Base-by-base conservation (phyloP, 495 filamentous ascomycete species). In the Cryomyces antarcticus region DNA sequence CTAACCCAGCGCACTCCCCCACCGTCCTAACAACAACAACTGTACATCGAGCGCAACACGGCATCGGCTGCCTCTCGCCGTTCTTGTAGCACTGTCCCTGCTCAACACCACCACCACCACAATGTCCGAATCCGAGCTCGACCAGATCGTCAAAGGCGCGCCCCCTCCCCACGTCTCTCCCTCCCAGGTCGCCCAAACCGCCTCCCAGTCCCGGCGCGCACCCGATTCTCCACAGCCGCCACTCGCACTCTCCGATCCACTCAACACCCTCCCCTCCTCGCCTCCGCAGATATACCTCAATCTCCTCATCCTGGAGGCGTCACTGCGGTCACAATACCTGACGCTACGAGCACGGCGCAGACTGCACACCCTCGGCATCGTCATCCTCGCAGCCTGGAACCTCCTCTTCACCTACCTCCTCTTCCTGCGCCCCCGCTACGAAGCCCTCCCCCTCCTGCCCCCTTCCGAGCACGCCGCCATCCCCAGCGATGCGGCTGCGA, bases 231-330 rank as follows among this genome's bases (percentile, higher is more conserved):
- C 41, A 52, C 55, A 45, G 12, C 41, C 49, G 4, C 47, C 43
- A 37, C 5, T 55, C 62, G 60, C 70, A 58, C 46, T 70, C 60
- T 54, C 63, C 51, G 81, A 94, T 58, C 87, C 87, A 34, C 67
- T 85, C 39, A 77, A 78, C 44, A 72, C 76, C 35, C 73, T 92
- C 29, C 88, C 89, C 7, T 88, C 80, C 47, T 84, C 87, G 29
- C 88, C 81, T 56, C 83, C 73, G n/a, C 92, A 95, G 63, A 94
- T 96, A 53, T 99, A 96, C 64, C 72, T 96, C 51, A 99, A 99
- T 58, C 80, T 99, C 33, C 68, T 99, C 41, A 88, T 99, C 52
- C 79, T 99, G 56, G 89, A 99, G 60, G 84, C 85, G 39, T 93
- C 84, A 10, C 68, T 99, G 27, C 86, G 89, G 37, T 76, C 80